Evolutionary conservation across 1,284 basidiomycete species (phyloP), one percentile per base, ranked within the genome.

Genomic region (Uromyces viciae-fabae): DNA sequence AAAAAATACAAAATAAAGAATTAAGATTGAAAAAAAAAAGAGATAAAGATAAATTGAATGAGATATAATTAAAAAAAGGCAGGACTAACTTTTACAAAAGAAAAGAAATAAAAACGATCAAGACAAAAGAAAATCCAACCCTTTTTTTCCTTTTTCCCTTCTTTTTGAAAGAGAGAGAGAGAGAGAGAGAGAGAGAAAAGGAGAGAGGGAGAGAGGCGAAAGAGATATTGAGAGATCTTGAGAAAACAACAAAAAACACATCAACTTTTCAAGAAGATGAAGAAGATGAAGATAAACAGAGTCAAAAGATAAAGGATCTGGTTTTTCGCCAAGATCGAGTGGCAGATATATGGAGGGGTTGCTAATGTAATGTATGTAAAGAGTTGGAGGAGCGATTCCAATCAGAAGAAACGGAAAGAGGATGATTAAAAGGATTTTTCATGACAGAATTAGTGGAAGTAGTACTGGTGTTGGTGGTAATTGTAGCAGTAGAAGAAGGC

Each of bases 351-450:
- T 11, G 46, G 46, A 11, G 11, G 46, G 46, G 22, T 49, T 11
- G 22, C 42, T 25, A 69, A 69, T 69, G 38, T 7, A 69, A 36
- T 31, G 66, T 69, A 69, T 69, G 38, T 28, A 69, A 69, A 17
- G 66, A 69, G n/a, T 42, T 69, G 28, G 38, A 42, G 25, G 38
- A 42, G 22, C 38, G 66, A 36, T 69, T 69, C 42, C 36, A 69
- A 46, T 46, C 66, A 14, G 46, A 17, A 17, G 33, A 38, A 38
- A 38, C n/a, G 38, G 58, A 3, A 19, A 33, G 19, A 33, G 28
- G 38, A 33, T 25, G 4, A 19, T 14, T 62, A 33, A 33, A 3
- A 31, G 58, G 38, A 33, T n/a, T n/a, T n/a, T n/a, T n/a, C n/a
- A 33, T 33, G 25, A 33, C 14, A 33, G 58, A 62, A 25, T 25